These are phyloP conservation scores for Leishmania braziliensis DNA, from an alignment of 208 protist species.

Conservation along the genomic window DNA sequence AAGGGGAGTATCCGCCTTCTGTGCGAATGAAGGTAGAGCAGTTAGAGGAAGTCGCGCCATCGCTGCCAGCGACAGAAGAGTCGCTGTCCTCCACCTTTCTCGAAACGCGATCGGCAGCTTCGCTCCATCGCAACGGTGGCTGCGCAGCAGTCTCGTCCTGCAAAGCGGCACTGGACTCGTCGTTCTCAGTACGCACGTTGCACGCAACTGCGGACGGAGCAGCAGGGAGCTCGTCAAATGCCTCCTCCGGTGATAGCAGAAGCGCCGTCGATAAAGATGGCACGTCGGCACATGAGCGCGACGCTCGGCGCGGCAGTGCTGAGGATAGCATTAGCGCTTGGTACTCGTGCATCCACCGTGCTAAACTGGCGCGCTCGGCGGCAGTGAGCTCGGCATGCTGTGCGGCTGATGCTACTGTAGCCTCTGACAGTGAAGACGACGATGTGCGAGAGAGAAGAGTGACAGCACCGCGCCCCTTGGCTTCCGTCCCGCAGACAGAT, in stretches of 20 bases:
- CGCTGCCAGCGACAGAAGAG: not conserved
- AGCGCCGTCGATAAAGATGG: not conserved
- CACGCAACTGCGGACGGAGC: not conserved
- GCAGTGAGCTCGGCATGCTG: not conserved
- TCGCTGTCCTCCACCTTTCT: conserved; percentile 5
- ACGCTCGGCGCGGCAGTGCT: conserved; percentile 11
- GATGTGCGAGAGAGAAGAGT: not conserved
- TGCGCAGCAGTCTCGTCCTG: not conserved
- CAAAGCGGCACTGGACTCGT: not conserved
- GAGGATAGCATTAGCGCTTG: conserved; percentile 24
- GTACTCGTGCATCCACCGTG: conserved; percentile 28
- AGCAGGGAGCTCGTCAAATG: not conserved
- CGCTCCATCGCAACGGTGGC: not conserved
- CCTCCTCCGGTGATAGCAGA: not conserved
- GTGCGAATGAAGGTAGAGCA: conserved; percentile 2
- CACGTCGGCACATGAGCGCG: not conserved
- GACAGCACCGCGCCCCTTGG: not conserved
- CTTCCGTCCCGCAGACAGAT: not conserved
- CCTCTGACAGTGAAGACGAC: not conserved
- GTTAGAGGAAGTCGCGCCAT: conserved; percentile 15
- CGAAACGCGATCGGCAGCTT: not conserved
- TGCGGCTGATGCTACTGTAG: not conserved
- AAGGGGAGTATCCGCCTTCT: not conserved
- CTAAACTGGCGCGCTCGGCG: conserved; percentile 10
- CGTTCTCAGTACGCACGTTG: not conserved